phyloP scores from a whole-genome alignment of 129 eudicot species.

The Chrysanthemum seticuspe region DNA sequence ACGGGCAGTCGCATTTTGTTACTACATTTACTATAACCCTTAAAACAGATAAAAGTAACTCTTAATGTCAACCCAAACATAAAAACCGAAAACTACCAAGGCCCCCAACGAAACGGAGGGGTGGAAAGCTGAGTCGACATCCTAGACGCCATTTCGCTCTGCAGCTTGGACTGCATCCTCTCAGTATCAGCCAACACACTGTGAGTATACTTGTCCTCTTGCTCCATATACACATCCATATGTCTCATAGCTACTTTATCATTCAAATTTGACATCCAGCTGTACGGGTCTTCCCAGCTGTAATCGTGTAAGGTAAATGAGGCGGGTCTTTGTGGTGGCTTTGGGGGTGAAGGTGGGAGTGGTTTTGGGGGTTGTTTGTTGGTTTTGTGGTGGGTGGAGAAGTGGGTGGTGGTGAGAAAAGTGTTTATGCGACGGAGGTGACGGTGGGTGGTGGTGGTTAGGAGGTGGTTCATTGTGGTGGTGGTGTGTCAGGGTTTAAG shows the following conservation, averaged over 20 bases:
- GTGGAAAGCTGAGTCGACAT: slow-evolving; percentile 67
- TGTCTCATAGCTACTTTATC: slow-evolving; percentile 96
- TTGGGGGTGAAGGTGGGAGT: slow-evolving; percentile 73
- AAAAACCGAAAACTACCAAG: slow-evolving; percentile 53
- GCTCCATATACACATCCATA: slow-evolving; percentile 93
- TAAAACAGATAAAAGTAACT: too few species aligned
- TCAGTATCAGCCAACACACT: slow-evolving; percentile 74
- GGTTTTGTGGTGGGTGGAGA: slow-evolving; percentile 51
- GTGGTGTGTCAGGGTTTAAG: slow-evolving; percentile 25
- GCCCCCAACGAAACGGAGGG: slow-evolving; percentile 86
- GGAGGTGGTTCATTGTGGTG: slow-evolving; percentile 22
- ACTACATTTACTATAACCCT: too few species aligned
- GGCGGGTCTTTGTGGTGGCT: slow-evolving; percentile 62
- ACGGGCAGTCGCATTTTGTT: too few species aligned
- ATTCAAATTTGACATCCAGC: slow-evolving; percentile 86
- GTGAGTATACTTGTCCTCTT: slow-evolving; percentile 91
- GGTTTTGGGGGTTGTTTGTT: slow-evolving; percentile 50
- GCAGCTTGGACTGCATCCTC: slow-evolving; percentile 72
- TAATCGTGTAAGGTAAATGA: slow-evolving; percentile 55
- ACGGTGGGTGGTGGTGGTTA: background rate
- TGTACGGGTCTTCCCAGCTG: slow-evolving; percentile 81
- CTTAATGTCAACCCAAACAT: too few species aligned
- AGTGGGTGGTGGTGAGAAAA: background rate
- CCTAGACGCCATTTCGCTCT: slow-evolving; percentile 87
- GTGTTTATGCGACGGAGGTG: slow-evolving; percentile 15